phyloP scores from a whole-genome alignment of 1,284 basidiomycete genomes.

The Puccinia novopanici region DNA sequence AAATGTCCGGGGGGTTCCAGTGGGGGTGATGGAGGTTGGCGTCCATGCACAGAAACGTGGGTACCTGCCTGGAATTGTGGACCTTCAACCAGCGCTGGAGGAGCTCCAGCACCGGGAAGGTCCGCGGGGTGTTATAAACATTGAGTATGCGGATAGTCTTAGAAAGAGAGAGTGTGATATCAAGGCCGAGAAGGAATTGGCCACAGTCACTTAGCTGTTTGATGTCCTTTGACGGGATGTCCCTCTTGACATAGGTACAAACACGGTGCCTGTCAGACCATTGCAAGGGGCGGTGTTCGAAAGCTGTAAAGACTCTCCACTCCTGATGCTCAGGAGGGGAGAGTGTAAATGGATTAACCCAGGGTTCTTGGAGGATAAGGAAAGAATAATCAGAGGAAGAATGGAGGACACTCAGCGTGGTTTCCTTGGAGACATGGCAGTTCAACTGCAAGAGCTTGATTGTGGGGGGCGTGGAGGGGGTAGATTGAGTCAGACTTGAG shows the following conservation, averaged over 20 bases:
- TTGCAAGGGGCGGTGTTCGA: neutral
- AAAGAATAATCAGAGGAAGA: no score
- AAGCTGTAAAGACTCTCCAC: neutral
- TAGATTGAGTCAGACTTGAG: no score
- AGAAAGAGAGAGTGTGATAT: no score
- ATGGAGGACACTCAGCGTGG: neutral
- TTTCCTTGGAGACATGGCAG: neutral
- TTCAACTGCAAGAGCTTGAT: neutral
- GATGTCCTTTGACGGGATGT: neutral
- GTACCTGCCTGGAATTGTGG: neutral
- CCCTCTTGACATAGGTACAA: neutral
- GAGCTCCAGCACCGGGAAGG: neutral
- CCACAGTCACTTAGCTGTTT: neutral
- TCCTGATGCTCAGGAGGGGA: neutral
- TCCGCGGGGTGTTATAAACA: neutral
- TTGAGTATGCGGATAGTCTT: neutral
- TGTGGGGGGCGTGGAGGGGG: no score
- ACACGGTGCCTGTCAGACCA: neutral
- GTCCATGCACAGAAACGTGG: neutral
- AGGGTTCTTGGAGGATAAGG: neutral
- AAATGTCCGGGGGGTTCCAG: neutral
- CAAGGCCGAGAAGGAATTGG: neutral
- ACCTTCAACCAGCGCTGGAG: neutral
- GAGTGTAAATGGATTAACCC: neutral
- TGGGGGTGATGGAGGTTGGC: neutral